Evolutionary conservation across 2,329 filamentous ascomycete species (phyloP).

Genomic region (Sporothrix brasiliensis): DNA sequence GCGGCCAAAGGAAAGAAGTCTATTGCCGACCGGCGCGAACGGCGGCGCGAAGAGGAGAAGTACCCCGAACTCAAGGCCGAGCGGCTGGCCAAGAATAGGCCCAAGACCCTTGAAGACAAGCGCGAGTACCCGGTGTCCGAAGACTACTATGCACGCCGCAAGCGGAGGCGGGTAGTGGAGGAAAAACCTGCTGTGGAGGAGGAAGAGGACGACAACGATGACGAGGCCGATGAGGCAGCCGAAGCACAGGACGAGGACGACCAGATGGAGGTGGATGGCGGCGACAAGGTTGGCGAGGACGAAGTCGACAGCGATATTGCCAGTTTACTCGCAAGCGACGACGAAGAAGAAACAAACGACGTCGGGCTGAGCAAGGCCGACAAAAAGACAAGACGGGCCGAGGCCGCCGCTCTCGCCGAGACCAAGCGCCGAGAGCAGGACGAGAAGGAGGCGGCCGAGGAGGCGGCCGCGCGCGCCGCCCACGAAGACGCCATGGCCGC

Average conservation of each 20-base stretch:
- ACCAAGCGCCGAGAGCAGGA: constrained; percentile 42
- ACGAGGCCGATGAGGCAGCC: constrained; percentile 48
- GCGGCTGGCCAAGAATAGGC: constrained; percentile 75
- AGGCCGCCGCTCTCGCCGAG: constrained; percentile 42
- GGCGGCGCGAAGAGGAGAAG: constrained; percentile 83
- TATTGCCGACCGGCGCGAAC: constrained; percentile 73
- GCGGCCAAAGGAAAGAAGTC: constrained; percentile 57
- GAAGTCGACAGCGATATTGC: constrained; percentile 45
- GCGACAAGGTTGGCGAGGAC: constrained; percentile 57
- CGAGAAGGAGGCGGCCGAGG: constrained; percentile 36
- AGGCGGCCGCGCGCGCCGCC: constrained; percentile 60
- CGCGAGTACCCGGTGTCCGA: constrained; percentile 83
- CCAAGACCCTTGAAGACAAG: constrained; percentile 81
- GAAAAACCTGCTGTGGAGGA: constrained; percentile 51
- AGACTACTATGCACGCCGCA: constrained; percentile 61
- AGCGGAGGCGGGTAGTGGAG: constrained; percentile 54
- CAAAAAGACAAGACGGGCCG: constrained; percentile 48
- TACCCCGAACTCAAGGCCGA: constrained; percentile 75
- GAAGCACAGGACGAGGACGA: constrained; percentile 53
- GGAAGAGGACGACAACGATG: constrained; percentile 47
- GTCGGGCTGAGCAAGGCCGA: constrained; percentile 47
- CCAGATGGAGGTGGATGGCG: constrained; percentile 40
- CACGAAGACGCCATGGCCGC: constrained; percentile 63
- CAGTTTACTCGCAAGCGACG: constrained; percentile 45
- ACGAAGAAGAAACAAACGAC: constrained; percentile 48